A percentile compares a stretch with the other conserved stretches of the same genome.
Evolutionary conservation across 179 eudicot genomes (phyloP).

Genomic region (Beta macrorhiza): DNA sequence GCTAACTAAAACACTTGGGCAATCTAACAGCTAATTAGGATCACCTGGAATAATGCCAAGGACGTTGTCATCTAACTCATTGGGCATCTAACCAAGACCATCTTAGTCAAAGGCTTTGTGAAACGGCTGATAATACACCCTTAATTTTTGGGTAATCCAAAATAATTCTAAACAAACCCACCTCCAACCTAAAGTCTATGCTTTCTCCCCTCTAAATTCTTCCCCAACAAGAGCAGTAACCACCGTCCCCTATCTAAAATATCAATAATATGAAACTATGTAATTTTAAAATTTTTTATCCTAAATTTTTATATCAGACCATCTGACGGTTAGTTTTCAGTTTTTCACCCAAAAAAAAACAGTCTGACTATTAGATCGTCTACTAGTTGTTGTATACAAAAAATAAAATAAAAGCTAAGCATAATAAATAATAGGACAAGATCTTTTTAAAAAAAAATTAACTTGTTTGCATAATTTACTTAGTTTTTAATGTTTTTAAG

Average conservation of each 20-base stretch:
- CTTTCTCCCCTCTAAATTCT: constrained; percentile 9
- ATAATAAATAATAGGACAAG: too few species aligned
- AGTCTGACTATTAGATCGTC: too few species aligned
- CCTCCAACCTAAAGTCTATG: constrained; percentile 20
- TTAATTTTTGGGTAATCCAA: constrained; percentile 11
- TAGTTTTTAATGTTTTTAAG: too few species aligned
- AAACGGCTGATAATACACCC: constrained; percentile 4
- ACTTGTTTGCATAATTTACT: too few species aligned
- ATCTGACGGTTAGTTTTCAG: too few species aligned
- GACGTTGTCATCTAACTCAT: neutral
- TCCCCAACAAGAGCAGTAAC: constrained; percentile 22
- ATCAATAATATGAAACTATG: neutral
- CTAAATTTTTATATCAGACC: too few species aligned
- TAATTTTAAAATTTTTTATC: too few species aligned
- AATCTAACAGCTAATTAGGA: constrained; percentile 10
- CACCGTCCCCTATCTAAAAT: constrained; percentile 7
- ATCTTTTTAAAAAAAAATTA: too few species aligned
- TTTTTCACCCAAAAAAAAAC: too few species aligned
- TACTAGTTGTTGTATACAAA: too few species aligned
- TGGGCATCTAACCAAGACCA: constrained; percentile 26
- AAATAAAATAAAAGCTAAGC: too few species aligned
- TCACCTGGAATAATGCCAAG: constrained; percentile 15
- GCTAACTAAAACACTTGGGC: constrained; percentile 2
- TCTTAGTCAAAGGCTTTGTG: constrained; percentile 12
- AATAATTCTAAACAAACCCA: neutral